Evolutionary conservation across 805 yeast species (phyloP).

Genomic region (Ascoidea rubescens): DNA sequence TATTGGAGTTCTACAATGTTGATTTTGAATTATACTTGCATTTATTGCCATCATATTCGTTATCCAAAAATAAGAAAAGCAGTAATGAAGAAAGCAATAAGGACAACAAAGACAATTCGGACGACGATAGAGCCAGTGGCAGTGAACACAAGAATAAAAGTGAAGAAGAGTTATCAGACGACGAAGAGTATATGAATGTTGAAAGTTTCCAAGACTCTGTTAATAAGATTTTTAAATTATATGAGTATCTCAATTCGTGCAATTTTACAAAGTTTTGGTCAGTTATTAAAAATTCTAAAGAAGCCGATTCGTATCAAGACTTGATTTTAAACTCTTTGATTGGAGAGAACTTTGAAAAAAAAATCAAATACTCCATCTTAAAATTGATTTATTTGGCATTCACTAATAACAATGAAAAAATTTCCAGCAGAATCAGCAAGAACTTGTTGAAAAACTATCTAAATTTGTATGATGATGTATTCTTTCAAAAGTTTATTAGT

Average conservation of each 20-base stretch:
- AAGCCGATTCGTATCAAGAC: conserved; percentile 8
- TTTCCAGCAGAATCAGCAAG: conserved; percentile 5
- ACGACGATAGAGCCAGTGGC: no score
- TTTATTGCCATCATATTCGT: conserved; percentile 21
- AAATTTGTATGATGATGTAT: conserved; percentile 9
- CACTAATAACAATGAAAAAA: conserved; percentile 4
- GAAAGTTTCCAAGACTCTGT: conserved; percentile 4
- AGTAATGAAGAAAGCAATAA: background rate
- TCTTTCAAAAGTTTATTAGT: conserved; percentile 1
- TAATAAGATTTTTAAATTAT: conserved; percentile 6
- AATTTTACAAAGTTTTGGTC: conserved; percentile 8
- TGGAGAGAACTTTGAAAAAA: conserved; percentile 4
- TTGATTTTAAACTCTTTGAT: conserved; percentile 7
- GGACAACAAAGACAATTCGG: conserved; percentile 1
- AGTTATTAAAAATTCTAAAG: conserved; percentile 1
- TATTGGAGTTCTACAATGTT: conserved; percentile 24
- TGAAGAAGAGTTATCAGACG: background rate
- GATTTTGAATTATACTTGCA: conserved; percentile 32
- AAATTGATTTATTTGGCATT: conserved; percentile 8
- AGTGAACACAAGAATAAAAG: background rate
- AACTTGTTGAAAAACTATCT: conserved; percentile 7
- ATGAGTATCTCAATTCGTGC: conserved; percentile 6
- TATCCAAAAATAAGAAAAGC: background rate
- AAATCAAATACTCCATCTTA: conserved; percentile 5
- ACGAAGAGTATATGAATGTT: background rate